Base-by-base conservation (phyloP, 1,139 yeast species). In the Candida anutae region DNA sequence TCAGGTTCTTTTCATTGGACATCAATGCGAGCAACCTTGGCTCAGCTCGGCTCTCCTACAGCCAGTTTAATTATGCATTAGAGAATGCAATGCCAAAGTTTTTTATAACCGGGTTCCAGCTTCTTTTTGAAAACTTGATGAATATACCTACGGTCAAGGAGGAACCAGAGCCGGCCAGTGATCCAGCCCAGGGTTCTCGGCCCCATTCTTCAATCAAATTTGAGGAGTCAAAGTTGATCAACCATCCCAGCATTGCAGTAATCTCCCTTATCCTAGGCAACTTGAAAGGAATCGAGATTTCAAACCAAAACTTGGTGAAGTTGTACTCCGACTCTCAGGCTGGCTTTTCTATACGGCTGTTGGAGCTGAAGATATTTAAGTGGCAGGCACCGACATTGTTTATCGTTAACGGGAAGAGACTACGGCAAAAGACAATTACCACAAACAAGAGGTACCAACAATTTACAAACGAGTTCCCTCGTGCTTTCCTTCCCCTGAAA, bases 381-480 rank as follows among this genome's bases (percentile, higher is more conserved):
- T 88, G 96, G 95, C 76, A 73, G 40, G 94, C 95, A 0, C 95
- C 95, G 0, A 75, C 95, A 0, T 48, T 85, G 3, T 39, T 88
- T 9, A 38, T 88, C 0, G 64, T 88, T 1, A 69, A 75, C 4
- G 97, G 96, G 0, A 68, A 62, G 39, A 46, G 76, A 24, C 51
- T 79, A 18, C 49, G 47, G 28, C 31, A 49, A n/a, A 60, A 68
- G 35, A 59, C 69, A 4, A 44, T 47, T 1, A 48, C 51, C 3
- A 50, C 62, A 16, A 71, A 71, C 38, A 66, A 63, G 34, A 47
- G 80, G 23, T 76, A 71, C 42, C 59, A 59, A 19, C 54, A 57
- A 19, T 79, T 80, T 40, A 62, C 63, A 15, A 47, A 62, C 3
- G 67, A 64, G 15, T 78, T 54, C 40, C 85, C 87, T 0, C 55